Evolutionary conservation across 345 rosid species (phyloP), one percentile per base, ranked within the genome.

Genomic region (Citrus maxima): DNA sequence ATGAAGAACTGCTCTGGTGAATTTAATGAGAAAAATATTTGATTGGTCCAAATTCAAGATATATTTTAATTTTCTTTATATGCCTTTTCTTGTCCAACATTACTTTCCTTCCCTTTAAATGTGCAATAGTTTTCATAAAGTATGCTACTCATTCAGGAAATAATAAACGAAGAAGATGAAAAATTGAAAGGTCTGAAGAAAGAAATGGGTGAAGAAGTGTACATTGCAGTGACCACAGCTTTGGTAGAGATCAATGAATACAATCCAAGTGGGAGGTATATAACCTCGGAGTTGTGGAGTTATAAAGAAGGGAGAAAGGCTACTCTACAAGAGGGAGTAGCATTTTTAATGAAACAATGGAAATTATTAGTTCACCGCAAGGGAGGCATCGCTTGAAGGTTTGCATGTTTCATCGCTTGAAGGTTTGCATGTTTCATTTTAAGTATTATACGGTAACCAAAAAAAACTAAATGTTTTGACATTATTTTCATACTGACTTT

Each of bases 231-330:
- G 58, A 73, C 85, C 25, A 78, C 87, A 51, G 89, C 99, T 62
- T 82, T 93, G 81, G 85, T 61, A 81, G 93, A 95, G 83, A 87
- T 93, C 78, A 92, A 93, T 59, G 98, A 95, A 72, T 90, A 90
- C 87, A 95, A 95, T 75, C 96, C 99, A 1, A 95, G 99, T 78
- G 99, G 98, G 77, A 89, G 95, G 78, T 95, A 92, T 73, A 83
- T 93, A 63, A 88, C 80, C 80, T 88, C 94, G 2, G 97, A 96
- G 85, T 65, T 94, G 77, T 96, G 99, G 97, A 91, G 90, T 85
- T 89, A 89, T 72, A 76, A 55, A 67, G 93, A 90, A 75, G 87
- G 88, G 66, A 91, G 85, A 77, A 91, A 80, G 82, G 97, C 97
- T 10, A 65, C 89, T 22, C 84, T 94, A 79, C 78, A 84, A 80